Evolutionary conservation across 805 yeast genomes (phyloP).

Genomic region (Candida maris): DNA sequence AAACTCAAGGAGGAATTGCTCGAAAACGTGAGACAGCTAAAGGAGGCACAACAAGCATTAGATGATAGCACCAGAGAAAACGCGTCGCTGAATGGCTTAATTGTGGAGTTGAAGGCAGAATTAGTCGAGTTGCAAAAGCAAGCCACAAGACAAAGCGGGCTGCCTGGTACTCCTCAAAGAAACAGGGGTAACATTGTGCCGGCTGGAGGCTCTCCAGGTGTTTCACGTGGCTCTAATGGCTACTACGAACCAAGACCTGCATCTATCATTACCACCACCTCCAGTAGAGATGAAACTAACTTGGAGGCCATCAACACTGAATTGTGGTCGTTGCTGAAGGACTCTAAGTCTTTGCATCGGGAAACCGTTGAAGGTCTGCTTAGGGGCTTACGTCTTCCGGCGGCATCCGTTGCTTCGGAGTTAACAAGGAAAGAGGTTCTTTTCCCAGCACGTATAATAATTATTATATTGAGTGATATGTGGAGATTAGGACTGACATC

Average conservation of each 20-base stretch:
- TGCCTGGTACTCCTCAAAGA: conserved; percentile 15
- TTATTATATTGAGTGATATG: conserved; percentile 91
- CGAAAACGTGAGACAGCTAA: conserved; percentile 57
- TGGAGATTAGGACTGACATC: conserved; percentile 94
- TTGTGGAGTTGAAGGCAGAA: conserved; percentile 48
- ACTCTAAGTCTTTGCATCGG: conserved; percentile 66
- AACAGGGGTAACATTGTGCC: conserved; percentile 25
- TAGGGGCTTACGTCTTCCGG: conserved; percentile 81
- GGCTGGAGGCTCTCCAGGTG: conserved; percentile 21
- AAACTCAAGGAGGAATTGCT: conserved; percentile 62
- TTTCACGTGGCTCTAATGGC: conserved; percentile 21
- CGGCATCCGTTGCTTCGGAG: conserved; percentile 78
- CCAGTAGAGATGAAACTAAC: conserved; percentile 40
- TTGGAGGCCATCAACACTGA: conserved; percentile 73
- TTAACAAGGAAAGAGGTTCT: conserved; percentile 85
- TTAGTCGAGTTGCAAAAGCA: conserved; percentile 32
- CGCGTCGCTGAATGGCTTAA: conserved; percentile 60
- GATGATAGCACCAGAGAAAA: conserved; percentile 60
- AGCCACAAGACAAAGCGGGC: conserved; percentile 17
- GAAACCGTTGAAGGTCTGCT: conserved; percentile 86
- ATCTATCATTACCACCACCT: conserved; percentile 56
- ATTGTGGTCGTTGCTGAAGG: conserved; percentile 64
- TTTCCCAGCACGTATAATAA: conserved; percentile 93
- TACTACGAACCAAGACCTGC: conserved; percentile 54
- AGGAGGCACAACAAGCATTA: conserved; percentile 54